Evolutionary conservation across 2,329 filamentous ascomycete genomes (phyloP).

Genomic region (Neofusicoccum parvum): DNA sequence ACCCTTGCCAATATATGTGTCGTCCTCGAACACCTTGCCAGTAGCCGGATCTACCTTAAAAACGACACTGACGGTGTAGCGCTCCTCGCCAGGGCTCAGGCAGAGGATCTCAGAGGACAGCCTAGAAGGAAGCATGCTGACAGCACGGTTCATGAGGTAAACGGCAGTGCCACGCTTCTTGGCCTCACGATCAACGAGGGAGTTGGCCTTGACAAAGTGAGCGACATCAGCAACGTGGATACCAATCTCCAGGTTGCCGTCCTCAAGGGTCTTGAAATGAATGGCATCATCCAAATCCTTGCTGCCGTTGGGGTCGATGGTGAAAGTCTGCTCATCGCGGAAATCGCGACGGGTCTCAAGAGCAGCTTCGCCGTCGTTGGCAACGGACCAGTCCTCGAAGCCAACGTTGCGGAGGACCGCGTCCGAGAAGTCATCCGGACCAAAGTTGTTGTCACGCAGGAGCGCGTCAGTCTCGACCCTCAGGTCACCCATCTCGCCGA

Average conservation of each 20-base stretch:
- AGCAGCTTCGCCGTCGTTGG: slow-evolving; percentile 76
- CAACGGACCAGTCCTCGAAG: slow-evolving; percentile 86
- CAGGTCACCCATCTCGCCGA: slow-evolving; percentile 95
- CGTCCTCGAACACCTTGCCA: slow-evolving; percentile 77
- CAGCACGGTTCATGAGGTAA: slow-evolving; percentile 88
- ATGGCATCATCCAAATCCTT: slow-evolving; percentile 90
- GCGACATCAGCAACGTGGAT: slow-evolving; percentile 94
- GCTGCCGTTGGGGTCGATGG: slow-evolving; percentile 85
- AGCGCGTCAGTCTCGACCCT: slow-evolving; percentile 98
- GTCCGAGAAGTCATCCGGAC: slow-evolving; percentile 95
- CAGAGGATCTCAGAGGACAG: slow-evolving; percentile 87
- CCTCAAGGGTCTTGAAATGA: slow-evolving; percentile 80
- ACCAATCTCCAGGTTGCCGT: slow-evolving; percentile 90
- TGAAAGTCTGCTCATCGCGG: slow-evolving; percentile 85
- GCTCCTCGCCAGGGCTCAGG: slow-evolving; percentile 81
- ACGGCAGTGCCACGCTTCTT: slow-evolving; percentile 98
- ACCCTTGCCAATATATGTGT: slow-evolving; percentile 91
- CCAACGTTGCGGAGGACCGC: slow-evolving; percentile 92
- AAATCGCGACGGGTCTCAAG: slow-evolving; percentile 83
- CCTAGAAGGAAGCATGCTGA: slow-evolving; percentile 82
- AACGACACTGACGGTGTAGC: slow-evolving; percentile 88
- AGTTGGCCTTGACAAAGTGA: slow-evolving; percentile 96
- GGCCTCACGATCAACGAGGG: slow-evolving; percentile 91
- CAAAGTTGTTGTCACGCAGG: slow-evolving; percentile 97
- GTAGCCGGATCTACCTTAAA: slow-evolving; percentile 86